Evolutionary conservation across 1,139 yeast genomes (phyloP), one percentile per base, ranked within the genome.

Genomic region (Suhomyces bokatorum): DNA sequence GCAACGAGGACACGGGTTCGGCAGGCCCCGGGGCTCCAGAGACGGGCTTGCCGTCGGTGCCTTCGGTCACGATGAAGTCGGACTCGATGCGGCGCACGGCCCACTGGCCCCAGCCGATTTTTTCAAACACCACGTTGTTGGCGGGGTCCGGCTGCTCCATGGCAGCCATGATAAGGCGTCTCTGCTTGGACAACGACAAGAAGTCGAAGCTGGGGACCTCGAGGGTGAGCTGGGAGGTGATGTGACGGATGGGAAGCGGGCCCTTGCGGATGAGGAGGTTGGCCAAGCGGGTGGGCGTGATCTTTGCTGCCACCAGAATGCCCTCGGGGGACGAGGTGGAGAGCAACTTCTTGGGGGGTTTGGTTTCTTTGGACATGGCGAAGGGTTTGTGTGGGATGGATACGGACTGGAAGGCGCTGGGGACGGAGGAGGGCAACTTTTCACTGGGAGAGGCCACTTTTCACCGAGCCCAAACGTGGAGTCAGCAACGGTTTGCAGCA

Each of bases 81-180:
- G 77, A 63, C 41, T 75, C 78, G 13, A 77, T 80, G 40, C 74
- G 68, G 48, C 83, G 75, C 7, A 91, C 95, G 24, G 91, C 89
- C 98, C 98, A 91, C 60, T 93, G 95, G 47, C 98, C 98, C 98
- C 98, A 91, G 22, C 97, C 97, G 34, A 90, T 90, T 69, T 91
- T 91, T 58, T 89, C 96, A 69, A 91, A 91, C 15, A 86, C 80
- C 33, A 83, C 82, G 46, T 76, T 73, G 46, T 84, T 80, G 24
- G 71, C 74, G 6, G 78, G 68, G 60, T 84, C 95, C 2, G 60
- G 57, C 50, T 71, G 77, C 57, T 89, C 97, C 69, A 91, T 79
- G 32, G 93, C 95, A 7, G 90, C 83, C 85, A 90, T 90, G 32
- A 91, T 90, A 48, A 91, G 75, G 49, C 97, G 75, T 59, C 98